Evolutionary conservation across 1,284 basidiomycete genomes (phyloP), one percentile per base, ranked within the genome.

Genomic region (Taiwanofungus camphoratus): DNA sequence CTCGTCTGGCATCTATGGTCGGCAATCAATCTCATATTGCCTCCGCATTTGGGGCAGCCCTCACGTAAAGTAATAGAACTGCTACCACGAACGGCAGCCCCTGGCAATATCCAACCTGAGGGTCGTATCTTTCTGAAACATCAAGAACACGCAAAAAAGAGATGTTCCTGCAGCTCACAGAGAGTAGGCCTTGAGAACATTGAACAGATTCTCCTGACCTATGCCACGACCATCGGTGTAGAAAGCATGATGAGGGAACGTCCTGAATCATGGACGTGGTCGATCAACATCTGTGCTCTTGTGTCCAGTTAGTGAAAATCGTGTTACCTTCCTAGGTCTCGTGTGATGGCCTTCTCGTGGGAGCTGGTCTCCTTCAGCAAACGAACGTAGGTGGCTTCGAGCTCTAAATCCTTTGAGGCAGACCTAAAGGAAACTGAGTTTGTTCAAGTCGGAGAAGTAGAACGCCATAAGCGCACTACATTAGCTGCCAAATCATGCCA

Each of bases 401-500:
- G 73, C 52, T 87, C 85, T 5, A 76, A 70, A 55, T 97, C 92
- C 66, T 99, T 96, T 5, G 90, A 91, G 21, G 87, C 91, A 39
- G 87, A 79, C 82, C 82, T 87, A 49, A 24, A 21, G 13, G 15
- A 42, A 21, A 12, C 51, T 52, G 29, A 51, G 48, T 5, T 32
- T 42, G 23, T 6, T n/a, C 30, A 30, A 36, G 38, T 19, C 4
- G 5, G 12, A 4, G 50, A 41, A 33, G 27, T 44, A 42, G 36
- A 19, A 12, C 37, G 32, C 32, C 37, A 9, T 46, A 45, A 37
- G 46, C 52, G 41, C 43, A 60, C 59, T 70, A 92, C 93, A 99
- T 97, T 62, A 98, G 76, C 63, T 99, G 95, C 95, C 95, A 99
- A 68, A 96, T 86, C 82, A 97, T 94, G 18, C 94, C 94, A 36